phyloP scores from a whole-genome alignment of 768 basidiomycete species.

The Cyclocybe cylindracea region DNA sequence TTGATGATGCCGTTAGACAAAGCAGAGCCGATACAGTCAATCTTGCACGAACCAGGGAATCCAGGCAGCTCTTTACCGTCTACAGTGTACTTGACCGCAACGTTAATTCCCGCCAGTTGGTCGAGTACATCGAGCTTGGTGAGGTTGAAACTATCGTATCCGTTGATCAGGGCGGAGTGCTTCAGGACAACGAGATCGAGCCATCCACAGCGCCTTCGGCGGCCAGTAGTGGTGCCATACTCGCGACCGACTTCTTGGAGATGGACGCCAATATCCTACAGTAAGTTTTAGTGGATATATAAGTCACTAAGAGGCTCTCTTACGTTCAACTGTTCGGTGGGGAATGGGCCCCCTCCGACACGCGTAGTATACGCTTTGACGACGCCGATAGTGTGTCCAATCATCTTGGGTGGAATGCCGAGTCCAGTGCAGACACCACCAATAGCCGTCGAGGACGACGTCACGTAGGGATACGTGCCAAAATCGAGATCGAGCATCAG shows the following conservation, averaged over 20 bases:
- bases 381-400: constrained; percentile 90
- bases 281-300: neutral
- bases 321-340: constrained; percentile 91
- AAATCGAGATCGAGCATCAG: constrained; percentile 98
- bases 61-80: constrained; percentile 78
- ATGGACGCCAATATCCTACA: constrained; percentile 77
- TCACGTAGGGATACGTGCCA: constrained; percentile 98
- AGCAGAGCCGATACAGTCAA: neutral
- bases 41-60: constrained; percentile 74
- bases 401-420: constrained; percentile 89
- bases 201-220: constrained; percentile 94
- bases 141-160: constrained; percentile 90
- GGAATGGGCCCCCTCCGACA: constrained; percentile 98
- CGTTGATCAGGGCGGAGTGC: constrained; percentile 92
- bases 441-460: constrained; percentile 89
- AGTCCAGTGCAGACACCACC: constrained; percentile 97
- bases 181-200: constrained; percentile 94
- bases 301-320: constrained; percentile 21
- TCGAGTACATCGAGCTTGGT: constrained; percentile 97
- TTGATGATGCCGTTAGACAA: neutral
- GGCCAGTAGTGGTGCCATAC: constrained; percentile 91
- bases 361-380: constrained; percentile 98
- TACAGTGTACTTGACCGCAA: constrained; percentile 78
- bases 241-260: constrained; percentile 94
- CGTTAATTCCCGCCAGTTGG: constrained; percentile 80